A percentile compares a stretch with the other conserved stretches of the same genome.
These are phyloP conservation scores for Solanum peruvianum DNA, from an alignment of 257 asterid species.

Conservation along the genomic window DNA sequence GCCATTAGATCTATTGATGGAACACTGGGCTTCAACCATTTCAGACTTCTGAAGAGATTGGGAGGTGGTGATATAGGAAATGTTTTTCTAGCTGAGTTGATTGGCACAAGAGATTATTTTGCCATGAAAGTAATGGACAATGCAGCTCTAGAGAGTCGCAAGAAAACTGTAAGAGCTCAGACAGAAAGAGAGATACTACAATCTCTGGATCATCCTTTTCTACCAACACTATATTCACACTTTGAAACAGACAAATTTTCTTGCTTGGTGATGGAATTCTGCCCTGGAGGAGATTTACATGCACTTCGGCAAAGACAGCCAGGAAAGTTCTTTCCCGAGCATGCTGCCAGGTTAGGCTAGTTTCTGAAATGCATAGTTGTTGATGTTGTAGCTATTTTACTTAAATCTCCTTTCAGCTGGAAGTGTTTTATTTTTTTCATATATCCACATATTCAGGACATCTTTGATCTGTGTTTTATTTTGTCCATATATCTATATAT, in stretches of 20 bases:
- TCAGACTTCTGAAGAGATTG: conserved; percentile 37
- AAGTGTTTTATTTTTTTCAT: not conserved
- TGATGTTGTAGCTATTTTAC: not conserved
- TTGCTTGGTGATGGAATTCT: conserved; percentile 58
- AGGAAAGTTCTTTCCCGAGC: conserved; percentile 47
- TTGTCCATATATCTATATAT: not conserved
- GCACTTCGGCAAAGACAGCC: conserved; percentile 56
- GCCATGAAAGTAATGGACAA: conserved; percentile 69
- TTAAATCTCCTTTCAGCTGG: not conserved
- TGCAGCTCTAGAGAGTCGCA: conserved; percentile 40
- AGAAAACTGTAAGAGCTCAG: conserved; percentile 52
- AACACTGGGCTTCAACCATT: conserved; percentile 34
- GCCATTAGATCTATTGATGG: conserved; percentile 43
- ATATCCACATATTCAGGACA: not conserved
- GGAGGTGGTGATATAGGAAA: conserved; percentile 59
- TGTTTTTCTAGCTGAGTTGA: conserved; percentile 44
- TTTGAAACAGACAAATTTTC: conserved; percentile 53
- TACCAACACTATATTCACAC: conserved; percentile 51
- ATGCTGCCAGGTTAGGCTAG: conserved; percentile 45
- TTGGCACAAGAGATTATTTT: conserved; percentile 43
- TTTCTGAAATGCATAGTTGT: not conserved
- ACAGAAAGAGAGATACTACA: conserved; percentile 55
- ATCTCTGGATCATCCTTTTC: conserved; percentile 60
- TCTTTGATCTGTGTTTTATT: not conserved
- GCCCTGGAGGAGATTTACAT: conserved; percentile 66